phyloP scores from a whole-genome alignment of 306 rosid species.

The Coriaria nepalensis region DNA sequence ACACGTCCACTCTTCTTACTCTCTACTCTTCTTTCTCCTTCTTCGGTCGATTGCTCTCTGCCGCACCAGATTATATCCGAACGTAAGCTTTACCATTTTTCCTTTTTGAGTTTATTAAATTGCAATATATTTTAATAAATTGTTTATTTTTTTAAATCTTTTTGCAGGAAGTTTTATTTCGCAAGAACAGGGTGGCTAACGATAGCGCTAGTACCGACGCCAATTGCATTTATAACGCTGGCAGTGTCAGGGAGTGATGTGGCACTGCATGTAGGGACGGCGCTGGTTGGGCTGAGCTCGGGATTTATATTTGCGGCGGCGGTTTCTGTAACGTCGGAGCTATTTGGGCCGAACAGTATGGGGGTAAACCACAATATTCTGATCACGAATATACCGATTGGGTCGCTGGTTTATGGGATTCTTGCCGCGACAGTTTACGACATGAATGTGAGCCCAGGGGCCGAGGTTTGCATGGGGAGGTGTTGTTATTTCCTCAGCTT shows the following conservation, averaged over 20 bases:
- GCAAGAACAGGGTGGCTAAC: conserved; percentile 95
- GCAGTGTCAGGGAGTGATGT: conserved; percentile 34
- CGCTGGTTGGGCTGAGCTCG: conserved; percentile 72
- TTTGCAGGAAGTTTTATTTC: conserved; percentile 68
- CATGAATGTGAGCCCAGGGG: conserved; percentile 23
- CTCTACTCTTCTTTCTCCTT: conserved; percentile 85
- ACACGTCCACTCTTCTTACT: conserved; percentile 49
- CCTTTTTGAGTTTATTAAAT: neutral
- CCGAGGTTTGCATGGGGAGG: conserved; percentile 79
- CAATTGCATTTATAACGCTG: conserved; percentile 63
- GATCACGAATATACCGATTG: conserved; percentile 83
- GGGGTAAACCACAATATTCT: conserved; percentile 88
- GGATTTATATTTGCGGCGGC: conserved; percentile 97
- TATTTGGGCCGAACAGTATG: conserved; percentile 70
- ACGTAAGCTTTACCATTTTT: conserved; percentile 26
- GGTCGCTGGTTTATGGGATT: conserved; percentile 70
- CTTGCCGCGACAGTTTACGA: conserved; percentile 79
- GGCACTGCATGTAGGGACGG: conserved; percentile 51
- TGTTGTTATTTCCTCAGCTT: conserved; percentile 65
- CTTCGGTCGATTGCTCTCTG: conserved; percentile 93
- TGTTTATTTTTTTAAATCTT: neutral
- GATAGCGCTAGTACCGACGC: conserved; percentile 76
- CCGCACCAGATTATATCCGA: conserved; percentile 73
- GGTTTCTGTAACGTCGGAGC: conserved; percentile 79
- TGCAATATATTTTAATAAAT: neutral